Percentiles rank a stretch among this genome's conserved stretches.
These are phyloP conservation scores for Hygrocybe coccinea DNA, from an alignment of 768 basidiomycete species.

Conservation along the genomic window DNA sequence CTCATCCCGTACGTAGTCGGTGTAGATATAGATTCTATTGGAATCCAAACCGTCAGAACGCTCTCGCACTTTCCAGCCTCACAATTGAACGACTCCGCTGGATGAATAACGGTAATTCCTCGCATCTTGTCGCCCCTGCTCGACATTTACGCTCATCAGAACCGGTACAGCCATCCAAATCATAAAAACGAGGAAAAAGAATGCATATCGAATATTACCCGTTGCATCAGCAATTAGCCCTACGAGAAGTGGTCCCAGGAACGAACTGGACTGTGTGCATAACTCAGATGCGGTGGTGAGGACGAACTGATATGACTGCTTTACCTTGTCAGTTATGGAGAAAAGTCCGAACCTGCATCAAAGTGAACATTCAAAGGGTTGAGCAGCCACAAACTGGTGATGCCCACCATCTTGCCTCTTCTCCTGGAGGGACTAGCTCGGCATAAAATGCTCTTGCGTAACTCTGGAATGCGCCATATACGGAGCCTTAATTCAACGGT, in stretches of 20 bases:
- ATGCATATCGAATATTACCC: slow-evolving; percentile 87
- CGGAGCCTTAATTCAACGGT: slow-evolving; percentile 39
- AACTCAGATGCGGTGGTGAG: slow-evolving; percentile 7
- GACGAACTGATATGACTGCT: slow-evolving; percentile 7
- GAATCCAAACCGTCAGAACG: background rate
- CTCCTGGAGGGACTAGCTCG: slow-evolving; percentile 78
- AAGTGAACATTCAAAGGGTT: background rate
- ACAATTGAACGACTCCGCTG: background rate
- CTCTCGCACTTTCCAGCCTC: background rate
- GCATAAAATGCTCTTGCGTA: slow-evolving; percentile 86
- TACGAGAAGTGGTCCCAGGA: slow-evolving; percentile 85
- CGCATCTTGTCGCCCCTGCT: slow-evolving; percentile 53
- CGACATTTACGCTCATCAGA: slow-evolving; percentile 64
- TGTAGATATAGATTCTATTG: background rate
- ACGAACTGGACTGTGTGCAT: slow-evolving; percentile 69
- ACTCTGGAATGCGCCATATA: slow-evolving; percentile 88
- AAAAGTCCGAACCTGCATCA: slow-evolving; percentile 61
- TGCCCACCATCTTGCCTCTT: slow-evolving; percentile 82
- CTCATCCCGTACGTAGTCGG: background rate
- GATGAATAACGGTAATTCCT: slow-evolving; percentile 30
- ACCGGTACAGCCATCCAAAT: slow-evolving; percentile 78
- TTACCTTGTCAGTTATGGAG: slow-evolving; percentile 85
- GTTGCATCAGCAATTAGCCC: slow-evolving; percentile 84
- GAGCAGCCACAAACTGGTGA: background rate
- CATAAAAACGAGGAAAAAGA: slow-evolving; percentile 83